These are phyloP conservation scores for Moniliella sp. DNA, from an alignment of 1,284 basidiomycete species.

Conservation along the genomic window DNA sequence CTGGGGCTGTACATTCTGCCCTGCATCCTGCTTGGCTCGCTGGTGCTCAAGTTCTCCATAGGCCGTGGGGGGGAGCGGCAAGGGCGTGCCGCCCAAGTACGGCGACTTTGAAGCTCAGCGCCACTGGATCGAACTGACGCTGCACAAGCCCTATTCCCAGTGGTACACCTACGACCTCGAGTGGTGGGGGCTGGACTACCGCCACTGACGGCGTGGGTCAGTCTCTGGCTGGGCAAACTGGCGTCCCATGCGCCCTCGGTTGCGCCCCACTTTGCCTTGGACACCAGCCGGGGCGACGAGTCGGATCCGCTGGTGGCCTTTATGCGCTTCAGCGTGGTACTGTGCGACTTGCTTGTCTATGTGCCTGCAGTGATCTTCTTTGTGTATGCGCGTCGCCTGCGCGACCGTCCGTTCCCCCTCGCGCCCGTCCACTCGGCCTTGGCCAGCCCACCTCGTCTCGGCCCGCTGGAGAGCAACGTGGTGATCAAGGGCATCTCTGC, in stretches of 20 bases:
- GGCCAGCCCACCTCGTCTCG: too few relatives aligned
- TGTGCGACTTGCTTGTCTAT: constrained; percentile 51
- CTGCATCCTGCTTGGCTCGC: too few relatives aligned
- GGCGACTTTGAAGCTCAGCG: constrained; percentile 83
- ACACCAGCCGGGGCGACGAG: constrained; percentile 56
- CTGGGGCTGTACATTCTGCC: too few relatives aligned
- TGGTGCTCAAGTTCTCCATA: too few relatives aligned
- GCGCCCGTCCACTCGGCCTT: too few relatives aligned
- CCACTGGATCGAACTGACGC: constrained; percentile 76
- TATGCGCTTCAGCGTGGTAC: constrained; percentile 58
- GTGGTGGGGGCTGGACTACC: constrained; percentile 67
- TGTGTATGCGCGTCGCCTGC: constrained; percentile 13
- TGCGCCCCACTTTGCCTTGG: constrained; percentile 42
- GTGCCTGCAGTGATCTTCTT: constrained; percentile 42
- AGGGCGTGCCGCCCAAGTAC: constrained; percentile 53
- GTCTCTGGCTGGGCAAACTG: constrained; percentile 2
- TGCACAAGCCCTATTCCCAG: constrained; percentile 48
- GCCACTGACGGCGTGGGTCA: constrained; percentile 53
- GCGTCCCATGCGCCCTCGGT: constrained; percentile 7
- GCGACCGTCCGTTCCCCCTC: too few relatives aligned
- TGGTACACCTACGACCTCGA: constrained; percentile 72
- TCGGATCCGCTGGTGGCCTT: constrained; percentile 45
- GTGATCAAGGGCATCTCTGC: constrained; percentile 21
- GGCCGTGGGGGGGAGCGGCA: constrained; percentile 46
- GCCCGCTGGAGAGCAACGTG: too few relatives aligned